These are phyloP conservation scores for Ichthyophthirius multifiliis DNA, from an alignment of 169 alveolate genomes.

Conservation along the genomic window DNA sequence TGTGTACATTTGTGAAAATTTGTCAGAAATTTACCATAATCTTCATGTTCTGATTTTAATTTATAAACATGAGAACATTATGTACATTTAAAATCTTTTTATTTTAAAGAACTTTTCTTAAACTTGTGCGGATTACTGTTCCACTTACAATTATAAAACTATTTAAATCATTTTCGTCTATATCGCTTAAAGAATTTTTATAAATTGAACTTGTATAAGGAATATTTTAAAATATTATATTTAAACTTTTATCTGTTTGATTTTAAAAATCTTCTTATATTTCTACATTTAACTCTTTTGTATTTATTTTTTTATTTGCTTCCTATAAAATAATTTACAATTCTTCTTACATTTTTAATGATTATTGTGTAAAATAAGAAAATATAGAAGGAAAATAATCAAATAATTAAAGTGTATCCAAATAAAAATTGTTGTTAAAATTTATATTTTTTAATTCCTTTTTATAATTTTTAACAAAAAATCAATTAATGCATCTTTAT, in stretches of 20 bases:
- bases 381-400: too few species aligned
- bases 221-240: neutral
- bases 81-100: neutral
- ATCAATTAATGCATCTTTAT: too few species aligned
- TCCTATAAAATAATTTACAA: too few species aligned
- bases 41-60: constrained; percentile 6
- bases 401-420: too few species aligned
- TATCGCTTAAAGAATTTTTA: neutral
- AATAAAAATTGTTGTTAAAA: too few species aligned
- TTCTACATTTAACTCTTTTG: neutral
- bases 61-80: neutral
- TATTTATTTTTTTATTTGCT: too few species aligned
- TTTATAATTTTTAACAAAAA: too few species aligned
- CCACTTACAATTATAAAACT: neutral
- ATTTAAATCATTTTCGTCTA: constrained; percentile 1
- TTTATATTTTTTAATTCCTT: too few species aligned
- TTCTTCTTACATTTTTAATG: too few species aligned
- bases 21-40: neutral
- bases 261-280: neutral
- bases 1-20: constrained; percentile 39
- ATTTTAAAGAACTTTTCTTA: neutral
- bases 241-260: too few species aligned
- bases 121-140: constrained; percentile 2
- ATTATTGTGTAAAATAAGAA: too few species aligned
- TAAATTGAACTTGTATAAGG: constrained; percentile 1